phyloP scores from a whole-genome alignment of 192 early-diverging fungal species.

The Backusella circina region DNA sequence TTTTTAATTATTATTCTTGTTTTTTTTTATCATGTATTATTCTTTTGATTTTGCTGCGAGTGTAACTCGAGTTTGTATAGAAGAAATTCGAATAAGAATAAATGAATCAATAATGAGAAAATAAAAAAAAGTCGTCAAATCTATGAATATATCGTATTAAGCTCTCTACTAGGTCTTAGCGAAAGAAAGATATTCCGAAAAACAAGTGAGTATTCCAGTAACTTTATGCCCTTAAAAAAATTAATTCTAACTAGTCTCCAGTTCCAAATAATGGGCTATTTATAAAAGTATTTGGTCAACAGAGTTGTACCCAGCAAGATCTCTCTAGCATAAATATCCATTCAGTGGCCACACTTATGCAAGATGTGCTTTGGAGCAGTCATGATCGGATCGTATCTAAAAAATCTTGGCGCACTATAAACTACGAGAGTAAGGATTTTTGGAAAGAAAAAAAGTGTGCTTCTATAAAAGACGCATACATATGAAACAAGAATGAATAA shows the following conservation, averaged over 20 bases:
- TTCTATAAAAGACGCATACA: background rate
- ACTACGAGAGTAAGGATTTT: constrained; percentile 29
- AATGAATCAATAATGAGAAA: background rate
- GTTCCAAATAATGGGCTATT: constrained; percentile 28
- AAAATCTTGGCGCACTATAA: constrained; percentile 30
- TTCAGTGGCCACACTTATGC: constrained; percentile 28
- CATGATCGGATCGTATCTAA: constrained; percentile 27
- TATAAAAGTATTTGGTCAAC: constrained; percentile 26
- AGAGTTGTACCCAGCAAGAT: constrained; percentile 15
- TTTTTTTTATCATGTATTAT: constrained; percentile 13
- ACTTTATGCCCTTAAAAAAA: background rate
- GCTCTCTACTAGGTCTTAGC: constrained; percentile 10
- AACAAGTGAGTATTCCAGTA: constrained; percentile 9
- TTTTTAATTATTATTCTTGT: background rate
- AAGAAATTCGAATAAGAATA: constrained; percentile 12
- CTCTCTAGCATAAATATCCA: constrained; percentile 18
- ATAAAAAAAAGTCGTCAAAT: background rate
- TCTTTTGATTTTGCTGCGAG: constrained; percentile 18
- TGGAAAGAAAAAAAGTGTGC: background rate
- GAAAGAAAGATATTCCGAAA: constrained; percentile 31
- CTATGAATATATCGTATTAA: background rate
- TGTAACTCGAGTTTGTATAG: constrained; percentile 20
- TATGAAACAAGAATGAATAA: background rate
- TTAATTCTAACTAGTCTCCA: background rate
- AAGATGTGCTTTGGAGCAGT: constrained; percentile 28